These are phyloP conservation scores for Volutella citrinella DNA, from an alignment of 2,329 filamentous ascomycete species.

Conservation along the genomic window DNA sequence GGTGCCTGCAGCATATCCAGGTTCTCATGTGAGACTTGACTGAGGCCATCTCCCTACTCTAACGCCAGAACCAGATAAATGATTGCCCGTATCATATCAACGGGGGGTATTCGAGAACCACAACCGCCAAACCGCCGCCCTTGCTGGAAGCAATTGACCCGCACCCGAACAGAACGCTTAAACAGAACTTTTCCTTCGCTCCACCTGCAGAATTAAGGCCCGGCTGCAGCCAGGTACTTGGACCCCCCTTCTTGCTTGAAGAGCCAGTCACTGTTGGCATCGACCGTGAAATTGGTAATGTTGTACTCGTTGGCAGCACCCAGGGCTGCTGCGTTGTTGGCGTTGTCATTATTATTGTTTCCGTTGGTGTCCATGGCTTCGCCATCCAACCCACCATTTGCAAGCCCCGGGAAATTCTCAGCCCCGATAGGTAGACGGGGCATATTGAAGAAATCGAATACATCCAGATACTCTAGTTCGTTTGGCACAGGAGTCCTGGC, in stretches of 20 bases:
- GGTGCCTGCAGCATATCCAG: too few species aligned
- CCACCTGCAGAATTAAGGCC: too few species aligned
- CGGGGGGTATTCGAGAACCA: too few species aligned
- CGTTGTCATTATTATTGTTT: conserved; percentile 14
- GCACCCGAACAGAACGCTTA: too few species aligned
- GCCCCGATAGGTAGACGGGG: conserved; percentile 62
- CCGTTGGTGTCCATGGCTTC: conserved; percentile 28
- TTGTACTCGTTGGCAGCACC: conserved; percentile 62
- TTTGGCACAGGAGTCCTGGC: conserved; percentile 71
- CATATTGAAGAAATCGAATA: conserved; percentile 94
- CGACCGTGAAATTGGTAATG: conserved; percentile 75
- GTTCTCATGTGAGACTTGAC: too few species aligned
- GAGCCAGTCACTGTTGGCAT: conserved; percentile 73
- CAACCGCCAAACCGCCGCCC: too few species aligned
- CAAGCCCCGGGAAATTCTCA: conserved; percentile 27
- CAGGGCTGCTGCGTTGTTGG: too few species aligned
- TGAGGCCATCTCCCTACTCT: too few species aligned
- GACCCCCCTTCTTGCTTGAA: conserved; percentile 49
- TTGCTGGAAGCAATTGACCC: too few species aligned
- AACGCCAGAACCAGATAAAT: too few species aligned
- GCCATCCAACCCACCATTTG: conserved; percentile 16
- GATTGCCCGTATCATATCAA: too few species aligned
- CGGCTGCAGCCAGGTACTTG: conserved; percentile 27
- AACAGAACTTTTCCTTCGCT: too few species aligned
- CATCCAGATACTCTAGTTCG: conserved; percentile 85